Conservation (phyloP, 202 grass and related monocot species). For the Panicum virgatum region DNA sequence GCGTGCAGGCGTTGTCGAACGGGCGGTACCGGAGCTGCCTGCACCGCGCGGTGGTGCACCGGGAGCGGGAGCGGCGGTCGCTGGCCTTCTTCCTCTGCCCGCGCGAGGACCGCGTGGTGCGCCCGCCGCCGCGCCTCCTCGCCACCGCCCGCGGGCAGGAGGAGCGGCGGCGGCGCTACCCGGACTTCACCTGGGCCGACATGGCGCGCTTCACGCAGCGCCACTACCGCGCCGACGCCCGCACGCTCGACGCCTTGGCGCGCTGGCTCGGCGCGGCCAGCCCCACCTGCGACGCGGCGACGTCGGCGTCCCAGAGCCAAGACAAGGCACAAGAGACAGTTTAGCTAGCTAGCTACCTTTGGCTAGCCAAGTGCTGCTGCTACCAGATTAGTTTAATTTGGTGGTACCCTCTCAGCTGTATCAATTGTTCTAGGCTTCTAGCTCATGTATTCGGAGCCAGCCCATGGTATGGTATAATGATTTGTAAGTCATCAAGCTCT, state of each 20-base stretch:
- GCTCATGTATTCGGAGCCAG: background rate
- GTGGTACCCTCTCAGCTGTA: background rate
- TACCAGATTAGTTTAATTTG: background rate
- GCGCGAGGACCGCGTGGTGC: constrained; percentile 63
- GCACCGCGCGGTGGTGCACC: constrained; percentile 84
- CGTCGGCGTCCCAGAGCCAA: background rate
- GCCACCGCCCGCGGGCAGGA: background rate
- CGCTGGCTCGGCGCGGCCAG: constrained; percentile 34
- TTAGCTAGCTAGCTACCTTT: background rate
- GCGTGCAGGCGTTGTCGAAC: constrained; percentile 76
- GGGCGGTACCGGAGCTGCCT: constrained; percentile 91
- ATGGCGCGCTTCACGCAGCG: constrained; percentile 72
- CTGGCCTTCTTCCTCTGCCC: constrained; percentile 91
- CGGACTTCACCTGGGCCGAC: constrained; percentile 87
- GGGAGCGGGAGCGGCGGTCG: constrained; percentile 59
- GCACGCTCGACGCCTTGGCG: constrained; percentile 68
- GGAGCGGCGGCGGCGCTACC: constrained; percentile 51
- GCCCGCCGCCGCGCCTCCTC: constrained; percentile 46
- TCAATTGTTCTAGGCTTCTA: background rate
- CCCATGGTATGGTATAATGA: background rate
- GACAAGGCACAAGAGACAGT: background rate
- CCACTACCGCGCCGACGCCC: constrained; percentile 69
- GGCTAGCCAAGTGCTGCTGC: background rate
- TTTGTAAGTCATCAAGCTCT: background rate
- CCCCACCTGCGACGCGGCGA: background rate